Base-by-base conservation (phyloP, 306 rosid species). In the Bauhinia variegata region DNA sequence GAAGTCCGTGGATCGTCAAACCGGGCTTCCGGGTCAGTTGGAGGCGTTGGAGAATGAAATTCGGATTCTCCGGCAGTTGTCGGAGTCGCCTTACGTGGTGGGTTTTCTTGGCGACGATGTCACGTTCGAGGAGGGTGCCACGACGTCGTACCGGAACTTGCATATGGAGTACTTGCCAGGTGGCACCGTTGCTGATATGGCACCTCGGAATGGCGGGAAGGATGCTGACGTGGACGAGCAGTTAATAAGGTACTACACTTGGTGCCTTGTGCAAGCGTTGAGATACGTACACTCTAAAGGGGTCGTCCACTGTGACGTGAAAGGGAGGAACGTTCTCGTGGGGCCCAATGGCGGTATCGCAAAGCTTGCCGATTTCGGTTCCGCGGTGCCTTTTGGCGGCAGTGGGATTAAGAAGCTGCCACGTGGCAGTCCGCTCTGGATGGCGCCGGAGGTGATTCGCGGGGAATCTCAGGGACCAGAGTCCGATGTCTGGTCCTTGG, bases 351-450 rank as follows among this genome's bases (percentile, higher is more conserved):
- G 44, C 0, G 8, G 7, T n/a, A 60, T 54, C 2, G 89, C 83
- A 0, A 89, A 87, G 74, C 92, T 93, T 14, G 87, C 88, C 0
- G 96, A 93, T 38, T 93, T 93, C 62, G 98, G 98, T 1, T 77
- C 96, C n/a, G 85, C 95, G 11, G 48, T 71, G 13, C 83, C 78
- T 5, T 2, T 54, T 0, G 11, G 74, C 1, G 11, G 9, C 4
- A 66, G 37, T 8, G 9, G 12, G 1, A 47, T 32, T n/a, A 43
- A 8, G 39, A 14, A 54, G 0, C 1, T 11, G 59, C 91, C 91
- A 6, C 88, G 98, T 5, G 98, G 98, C 16, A 92, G 96, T 11
- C 98, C 98, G 18, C 65, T 92, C 56, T 89, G 98, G 98, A 92
- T 92, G 98, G 98, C 96, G 14, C 98, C 98, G 70, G 98, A 92